Evolutionary conservation across 306 rosid species (phyloP), one percentile per base, ranked within the genome.

Genomic region (Pyrus betulifolia): DNA sequence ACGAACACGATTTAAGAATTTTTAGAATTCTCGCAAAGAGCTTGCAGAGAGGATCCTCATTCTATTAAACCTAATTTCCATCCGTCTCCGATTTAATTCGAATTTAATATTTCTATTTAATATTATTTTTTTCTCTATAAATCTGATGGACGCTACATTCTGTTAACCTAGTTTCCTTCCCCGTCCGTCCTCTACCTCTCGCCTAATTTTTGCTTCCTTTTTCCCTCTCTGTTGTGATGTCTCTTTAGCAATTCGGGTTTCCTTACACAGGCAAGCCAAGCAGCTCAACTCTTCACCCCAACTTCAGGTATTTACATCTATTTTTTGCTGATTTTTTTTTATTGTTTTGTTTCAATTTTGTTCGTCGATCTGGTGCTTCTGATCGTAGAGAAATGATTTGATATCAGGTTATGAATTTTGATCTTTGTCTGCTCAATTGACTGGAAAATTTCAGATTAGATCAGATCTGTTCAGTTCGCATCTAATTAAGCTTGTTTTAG

Each of bases 71-170:
- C 45, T 42, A 42, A 15, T 60, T 35, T 33, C 25, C 2, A 14
- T 78, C 25, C 44, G 70, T 54, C 51, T 9, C 42, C 28, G 9
- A 33, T n/a, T 65, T 22, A n/a, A 58, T 27, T 19, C 46, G 19
- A 63, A 6, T 33, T 35, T 21, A 23, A 4, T 63, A 30, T 63
- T 17, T 30, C 0, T 8, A 10, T 44, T 74, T 59, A 5, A 11
- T 22, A 11, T 6, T 30, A 23, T 45, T 13, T 60, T 15, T 83
- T 27, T 67, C 49, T 75, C 71, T 80, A 80, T 84, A 80, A 80
- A 84, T 69, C 1, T 1, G 13, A 59, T n/a, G 67, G 59, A 57
- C 30, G 72, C 62, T 52, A 44, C 51, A 18, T 3, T 13, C 9
- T 28, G 0, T 49, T 63, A 52, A 14, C 22, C 64, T 71, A 67